A percentile compares a stretch with the other conserved stretches of the same genome.
Conservation (phyloP, 768 basidiomycete genomes). For the Hygrophorus russula region DNA sequence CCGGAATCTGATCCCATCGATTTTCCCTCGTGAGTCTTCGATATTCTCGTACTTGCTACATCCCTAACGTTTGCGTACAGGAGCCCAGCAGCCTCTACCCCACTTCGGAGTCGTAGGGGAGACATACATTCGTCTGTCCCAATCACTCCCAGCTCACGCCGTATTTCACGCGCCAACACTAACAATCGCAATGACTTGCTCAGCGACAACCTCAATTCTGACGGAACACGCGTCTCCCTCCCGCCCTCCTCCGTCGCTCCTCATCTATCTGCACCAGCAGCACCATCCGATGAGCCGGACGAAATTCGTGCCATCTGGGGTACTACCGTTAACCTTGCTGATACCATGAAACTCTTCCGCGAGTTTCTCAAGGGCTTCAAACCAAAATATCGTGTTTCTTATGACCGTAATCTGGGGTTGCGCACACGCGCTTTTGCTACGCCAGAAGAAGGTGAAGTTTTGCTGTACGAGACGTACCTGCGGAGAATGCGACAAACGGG, state of each 20-base stretch:
- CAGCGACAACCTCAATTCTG: slow-evolving; percentile 43
- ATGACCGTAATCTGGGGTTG: slow-evolving; percentile 56
- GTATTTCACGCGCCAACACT: slow-evolving; percentile 23
- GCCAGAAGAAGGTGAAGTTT: slow-evolving; percentile 56
- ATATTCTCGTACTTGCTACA: background rate
- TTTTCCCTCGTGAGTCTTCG: slow-evolving; percentile 49
- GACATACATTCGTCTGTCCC: slow-evolving; percentile 82
- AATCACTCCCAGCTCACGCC: slow-evolving; percentile 38
- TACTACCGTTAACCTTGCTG: slow-evolving; percentile 84
- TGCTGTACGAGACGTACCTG: slow-evolving; percentile 73
- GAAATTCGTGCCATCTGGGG: slow-evolving; percentile 95
- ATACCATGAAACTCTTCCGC: slow-evolving; percentile 85
- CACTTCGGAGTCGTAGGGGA: slow-evolving; percentile 69
- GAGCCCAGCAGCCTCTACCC: slow-evolving; percentile 40
- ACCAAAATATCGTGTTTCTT: slow-evolving; percentile 68
- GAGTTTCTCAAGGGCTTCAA: slow-evolving; percentile 91
- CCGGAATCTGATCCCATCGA: slow-evolving; percentile 56
- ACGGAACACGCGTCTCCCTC: slow-evolving; percentile 44
- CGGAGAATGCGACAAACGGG: slow-evolving; percentile 82
- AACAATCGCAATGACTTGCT: slow-evolving; percentile 13
- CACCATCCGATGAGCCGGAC: slow-evolving; percentile 62
- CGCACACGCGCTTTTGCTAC: slow-evolving; percentile 38
- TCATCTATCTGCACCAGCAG: slow-evolving; percentile 47
- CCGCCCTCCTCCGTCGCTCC: slow-evolving; percentile 42
- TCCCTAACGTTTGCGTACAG: slow-evolving; percentile 17